phyloP scores from a whole-genome alignment of 2,329 filamentous ascomycete species.

The Ramichloridium luteum region DNA sequence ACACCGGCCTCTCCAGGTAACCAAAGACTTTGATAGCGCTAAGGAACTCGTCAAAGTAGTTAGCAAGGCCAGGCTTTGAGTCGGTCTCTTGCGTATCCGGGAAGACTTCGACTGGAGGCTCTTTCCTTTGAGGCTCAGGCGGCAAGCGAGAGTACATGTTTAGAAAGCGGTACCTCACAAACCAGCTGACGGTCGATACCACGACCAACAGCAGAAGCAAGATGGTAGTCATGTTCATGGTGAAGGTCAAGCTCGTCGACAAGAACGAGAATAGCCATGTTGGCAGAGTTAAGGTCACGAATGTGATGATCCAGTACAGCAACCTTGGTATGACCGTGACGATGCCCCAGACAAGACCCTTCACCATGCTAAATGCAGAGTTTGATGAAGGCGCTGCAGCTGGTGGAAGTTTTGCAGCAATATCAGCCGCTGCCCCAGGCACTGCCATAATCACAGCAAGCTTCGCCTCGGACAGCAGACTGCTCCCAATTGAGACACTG shows the following conservation, averaged over 20 bases:
- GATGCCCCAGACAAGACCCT: slow-evolving; percentile 22
- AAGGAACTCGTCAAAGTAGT: slow-evolving; percentile 93
- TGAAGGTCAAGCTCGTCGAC: slow-evolving; percentile 88
- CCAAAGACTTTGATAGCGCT: slow-evolving; percentile 99
- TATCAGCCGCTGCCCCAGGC: no score
- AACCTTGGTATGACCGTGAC: slow-evolving; percentile 41
- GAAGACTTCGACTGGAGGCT: slow-evolving; percentile 89
- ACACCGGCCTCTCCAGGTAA: slow-evolving; percentile 89
- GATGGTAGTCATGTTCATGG: slow-evolving; percentile 96
- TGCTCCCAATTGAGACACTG: no score
- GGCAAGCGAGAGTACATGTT: slow-evolving; percentile 95
- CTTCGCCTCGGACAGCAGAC: no score
- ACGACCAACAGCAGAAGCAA: slow-evolving; percentile 66
- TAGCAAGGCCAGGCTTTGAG: slow-evolving; percentile 81
- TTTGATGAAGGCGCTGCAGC: slow-evolving; percentile 1
- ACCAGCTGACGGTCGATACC: slow-evolving; percentile 80
- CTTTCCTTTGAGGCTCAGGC: slow-evolving; percentile 88
- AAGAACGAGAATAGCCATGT: slow-evolving; percentile 81
- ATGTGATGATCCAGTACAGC: slow-evolving; percentile 69
- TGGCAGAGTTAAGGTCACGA: slow-evolving; percentile 78
- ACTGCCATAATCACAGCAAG: no score
- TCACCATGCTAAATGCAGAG: slow-evolving; percentile 21
- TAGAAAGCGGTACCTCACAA: slow-evolving; percentile 86
- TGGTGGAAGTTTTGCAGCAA: background rate
- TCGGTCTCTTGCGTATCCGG: slow-evolving; percentile 85